phyloP scores from a whole-genome alignment of 345 rosid species.

The Bruguiera parviflora region DNA sequence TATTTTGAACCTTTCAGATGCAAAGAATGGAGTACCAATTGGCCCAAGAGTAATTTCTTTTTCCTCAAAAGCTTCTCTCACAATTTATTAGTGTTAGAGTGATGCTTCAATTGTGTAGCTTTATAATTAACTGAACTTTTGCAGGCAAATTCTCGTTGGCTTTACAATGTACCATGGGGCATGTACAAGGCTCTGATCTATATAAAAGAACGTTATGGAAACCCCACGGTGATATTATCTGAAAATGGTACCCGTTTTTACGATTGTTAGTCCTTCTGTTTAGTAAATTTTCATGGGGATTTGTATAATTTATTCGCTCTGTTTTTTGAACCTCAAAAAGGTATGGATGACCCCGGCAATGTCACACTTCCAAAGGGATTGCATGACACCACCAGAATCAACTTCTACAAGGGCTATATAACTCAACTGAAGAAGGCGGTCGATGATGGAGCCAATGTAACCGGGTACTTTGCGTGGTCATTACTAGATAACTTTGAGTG shows the following conservation, averaged over 20 bases:
- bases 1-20: conserved; percentile 40
- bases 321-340: conserved; percentile 21
- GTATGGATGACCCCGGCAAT: conserved; percentile 94
- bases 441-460: conserved; percentile 77
- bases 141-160: conserved; percentile 84
- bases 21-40: conserved; percentile 59
- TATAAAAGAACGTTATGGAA: conserved; percentile 82
- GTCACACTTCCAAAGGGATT: conserved; percentile 61
- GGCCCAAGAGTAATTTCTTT: conserved; percentile 61
- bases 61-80: too few species aligned
- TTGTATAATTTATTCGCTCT: background rate
- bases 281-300: background rate
- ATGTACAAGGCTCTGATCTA: conserved; percentile 83
- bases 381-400: conserved; percentile 73
- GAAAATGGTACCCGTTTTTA: conserved; percentile 61
- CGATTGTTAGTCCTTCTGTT: background rate
- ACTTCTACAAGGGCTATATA: conserved; percentile 66
- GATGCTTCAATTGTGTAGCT: too few species aligned
- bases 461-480: conserved; percentile 94
- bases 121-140: conserved; percentile 2
- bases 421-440: conserved; percentile 77
- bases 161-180: conserved; percentile 96
- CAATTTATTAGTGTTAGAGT: too few species aligned
- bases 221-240: conserved; percentile 72
- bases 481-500: conserved; percentile 96